A percentile compares a stretch with the other conserved stretches of the same genome.
Evolutionary conservation across 2,329 filamentous ascomycete genomes (phyloP).

Genomic region (Beauveria sp.): DNA sequence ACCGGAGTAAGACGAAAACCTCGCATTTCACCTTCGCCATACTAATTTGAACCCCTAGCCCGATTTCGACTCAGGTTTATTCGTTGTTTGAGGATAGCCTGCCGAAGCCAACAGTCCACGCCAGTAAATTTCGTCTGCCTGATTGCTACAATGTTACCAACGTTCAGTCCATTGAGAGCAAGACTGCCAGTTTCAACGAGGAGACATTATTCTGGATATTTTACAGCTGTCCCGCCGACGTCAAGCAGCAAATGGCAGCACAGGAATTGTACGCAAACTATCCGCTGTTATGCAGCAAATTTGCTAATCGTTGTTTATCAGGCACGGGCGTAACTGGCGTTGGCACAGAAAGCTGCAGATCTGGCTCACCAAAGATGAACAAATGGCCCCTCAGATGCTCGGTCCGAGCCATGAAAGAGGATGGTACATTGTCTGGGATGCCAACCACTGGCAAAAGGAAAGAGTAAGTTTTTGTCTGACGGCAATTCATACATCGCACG

Average conservation of each 20-base stretch:
- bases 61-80: slow-evolving; percentile 52
- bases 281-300: too few relatives aligned
- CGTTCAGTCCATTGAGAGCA: slow-evolving; percentile 56
- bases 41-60: slow-evolving; percentile 25
- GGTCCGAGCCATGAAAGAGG: slow-evolving; percentile 54
- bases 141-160: slow-evolving; percentile 63
- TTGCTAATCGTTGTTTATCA: slow-evolving; percentile 21
- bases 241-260: slow-evolving; percentile 57
- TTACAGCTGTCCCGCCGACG: slow-evolving; percentile 56
- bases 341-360: slow-evolving; percentile 61
- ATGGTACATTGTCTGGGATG: slow-evolving; percentile 61
- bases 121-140: slow-evolving; percentile 48
- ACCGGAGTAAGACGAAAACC: slow-evolving; percentile 42
- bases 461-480: slow-evolving; percentile 38
- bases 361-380: slow-evolving; percentile 61
- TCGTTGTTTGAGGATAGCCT: slow-evolving; percentile 54
- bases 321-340: slow-evolving; percentile 57
- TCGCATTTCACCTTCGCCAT: background rate
- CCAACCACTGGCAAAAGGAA: slow-evolving; percentile 54
- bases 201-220: slow-evolving; percentile 65
- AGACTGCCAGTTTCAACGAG: slow-evolving; percentile 60
- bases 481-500: background rate
- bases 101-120: slow-evolving; percentile 45
- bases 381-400: slow-evolving; percentile 54
- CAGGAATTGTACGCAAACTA: slow-evolving; percentile 49